Evolutionary conservation across 768 basidiomycete genomes (phyloP).

Genomic region (Hysterangium stoloniferum): DNA sequence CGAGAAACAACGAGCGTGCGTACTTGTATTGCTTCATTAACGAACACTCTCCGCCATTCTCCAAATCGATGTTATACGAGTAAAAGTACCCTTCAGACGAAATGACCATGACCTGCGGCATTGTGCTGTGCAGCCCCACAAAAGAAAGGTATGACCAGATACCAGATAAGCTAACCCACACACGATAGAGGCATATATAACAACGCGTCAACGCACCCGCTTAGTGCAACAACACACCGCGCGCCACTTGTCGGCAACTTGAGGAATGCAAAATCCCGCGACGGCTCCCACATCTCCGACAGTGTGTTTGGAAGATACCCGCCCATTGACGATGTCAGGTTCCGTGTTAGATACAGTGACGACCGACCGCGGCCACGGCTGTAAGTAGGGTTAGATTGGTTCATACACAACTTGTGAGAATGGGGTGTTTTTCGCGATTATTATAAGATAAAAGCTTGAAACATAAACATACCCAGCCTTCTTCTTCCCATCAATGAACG

Average conservation of each 20-base stretch:
- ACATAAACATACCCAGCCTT: constrained; percentile 23
- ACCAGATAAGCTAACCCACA: not conserved
- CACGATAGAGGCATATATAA: not conserved
- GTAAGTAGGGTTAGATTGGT: not conserved
- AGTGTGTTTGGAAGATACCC: constrained; percentile 82
- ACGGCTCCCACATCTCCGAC: constrained; percentile 96
- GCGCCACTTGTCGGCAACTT: constrained; percentile 73
- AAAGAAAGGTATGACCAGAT: not conserved
- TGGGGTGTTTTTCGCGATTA: no score
- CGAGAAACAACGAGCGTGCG: not conserved
- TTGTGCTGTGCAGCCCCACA: constrained; percentile 46
- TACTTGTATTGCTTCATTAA: constrained; percentile 87
- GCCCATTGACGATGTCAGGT: constrained; percentile 69
- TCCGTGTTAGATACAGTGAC: constrained; percentile 69
- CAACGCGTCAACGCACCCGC: constrained; percentile 51
- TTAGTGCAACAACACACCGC: constrained; percentile 82
- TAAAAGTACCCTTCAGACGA: constrained; percentile 96
- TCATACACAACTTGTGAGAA: no score
- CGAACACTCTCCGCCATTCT: constrained; percentile 91
- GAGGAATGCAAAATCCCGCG: constrained; percentile 88
- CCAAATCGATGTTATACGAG: constrained; percentile 90
- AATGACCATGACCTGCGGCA: constrained; percentile 96
- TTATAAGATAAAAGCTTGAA: no score
- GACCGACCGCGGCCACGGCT: constrained; percentile 52
- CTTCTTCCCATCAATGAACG: constrained; percentile 73